phyloP scores from a whole-genome alignment of 331 rosid genomes.

The Saraca asoca region DNA sequence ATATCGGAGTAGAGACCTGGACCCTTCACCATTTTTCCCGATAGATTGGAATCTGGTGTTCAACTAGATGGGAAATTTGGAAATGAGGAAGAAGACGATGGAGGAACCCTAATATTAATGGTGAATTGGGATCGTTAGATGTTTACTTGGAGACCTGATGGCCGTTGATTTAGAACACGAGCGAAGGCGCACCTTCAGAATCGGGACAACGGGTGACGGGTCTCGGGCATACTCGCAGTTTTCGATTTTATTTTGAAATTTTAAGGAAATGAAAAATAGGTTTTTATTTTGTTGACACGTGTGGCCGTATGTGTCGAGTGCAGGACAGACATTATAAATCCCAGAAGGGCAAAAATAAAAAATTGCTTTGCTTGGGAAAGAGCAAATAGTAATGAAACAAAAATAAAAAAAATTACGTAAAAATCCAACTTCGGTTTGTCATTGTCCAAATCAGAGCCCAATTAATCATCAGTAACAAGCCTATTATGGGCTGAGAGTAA shows the following conservation, averaged over 20 bases:
- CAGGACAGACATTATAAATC: no score
- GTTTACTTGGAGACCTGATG: background rate
- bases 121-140: conserved; percentile 47
- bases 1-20: conserved; percentile 88
- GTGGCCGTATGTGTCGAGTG: no score
- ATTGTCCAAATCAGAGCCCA: no score
- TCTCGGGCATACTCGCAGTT: conserved; percentile 47
- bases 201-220: conserved; percentile 37
- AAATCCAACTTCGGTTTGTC: no score
- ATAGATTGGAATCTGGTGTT: conserved; percentile 41
- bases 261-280: no score
- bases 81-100: background rate
- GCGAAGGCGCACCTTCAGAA: conserved; percentile 33
- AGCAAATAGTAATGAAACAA: no score
- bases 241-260: conserved; percentile 6
- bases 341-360: no score
- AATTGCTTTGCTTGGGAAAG: no score
- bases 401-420: no score
- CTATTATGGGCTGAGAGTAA: no score
- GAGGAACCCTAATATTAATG: conserved; percentile 37
- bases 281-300: no score
- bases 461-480: no score
- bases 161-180: conserved; percentile 52
- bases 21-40: conserved; percentile 72
- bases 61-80: background rate